A percentile compares a stretch with the other conserved stretches of the same genome.
Conservation (phyloP, 1,284 basidiomycete species). For the Rhodotorula sp. region DNA sequence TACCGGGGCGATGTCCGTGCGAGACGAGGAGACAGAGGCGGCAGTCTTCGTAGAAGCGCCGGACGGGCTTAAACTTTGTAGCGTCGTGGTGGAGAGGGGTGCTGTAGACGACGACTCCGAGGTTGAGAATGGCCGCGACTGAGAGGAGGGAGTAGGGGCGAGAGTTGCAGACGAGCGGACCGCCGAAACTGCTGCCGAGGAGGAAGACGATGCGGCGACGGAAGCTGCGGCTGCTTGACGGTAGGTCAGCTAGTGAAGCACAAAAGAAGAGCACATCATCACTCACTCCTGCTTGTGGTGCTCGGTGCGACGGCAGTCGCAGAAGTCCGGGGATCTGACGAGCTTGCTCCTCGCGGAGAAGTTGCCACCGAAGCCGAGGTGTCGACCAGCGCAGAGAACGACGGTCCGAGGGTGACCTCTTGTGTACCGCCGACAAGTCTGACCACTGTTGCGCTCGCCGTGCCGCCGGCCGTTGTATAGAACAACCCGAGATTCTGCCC, state of each 20-base stretch:
- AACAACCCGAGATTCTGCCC: conserved; percentile 16
- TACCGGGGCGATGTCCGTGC: not conserved
- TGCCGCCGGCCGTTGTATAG: conserved; percentile 34
- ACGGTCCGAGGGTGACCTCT: conserved; percentile 18
- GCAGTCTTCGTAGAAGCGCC: not conserved
- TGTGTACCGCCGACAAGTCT: conserved; percentile 22
- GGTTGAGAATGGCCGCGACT: not conserved
- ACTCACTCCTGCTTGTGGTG: no score
- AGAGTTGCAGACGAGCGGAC: not conserved
- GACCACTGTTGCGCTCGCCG: conserved; percentile 5
- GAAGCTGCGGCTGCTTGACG: no score
- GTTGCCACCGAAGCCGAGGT: not conserved
- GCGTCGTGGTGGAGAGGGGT: not conserved
- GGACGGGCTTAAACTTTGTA: no score
- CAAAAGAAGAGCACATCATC: no score
- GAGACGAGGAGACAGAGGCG: not conserved
- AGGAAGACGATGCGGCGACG: no score
- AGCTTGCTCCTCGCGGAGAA: not conserved
- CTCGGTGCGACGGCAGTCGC: no score
- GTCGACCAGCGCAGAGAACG: not conserved
- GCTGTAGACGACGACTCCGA: not conserved
- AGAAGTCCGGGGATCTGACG: not conserved
- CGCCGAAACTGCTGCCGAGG: not conserved
- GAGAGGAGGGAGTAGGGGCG: not conserved
- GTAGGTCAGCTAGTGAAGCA: no score